Evolutionary conservation across 768 basidiomycete species (phyloP), one percentile per base, ranked within the genome.

Genomic region (Mycena indigotica): DNA sequence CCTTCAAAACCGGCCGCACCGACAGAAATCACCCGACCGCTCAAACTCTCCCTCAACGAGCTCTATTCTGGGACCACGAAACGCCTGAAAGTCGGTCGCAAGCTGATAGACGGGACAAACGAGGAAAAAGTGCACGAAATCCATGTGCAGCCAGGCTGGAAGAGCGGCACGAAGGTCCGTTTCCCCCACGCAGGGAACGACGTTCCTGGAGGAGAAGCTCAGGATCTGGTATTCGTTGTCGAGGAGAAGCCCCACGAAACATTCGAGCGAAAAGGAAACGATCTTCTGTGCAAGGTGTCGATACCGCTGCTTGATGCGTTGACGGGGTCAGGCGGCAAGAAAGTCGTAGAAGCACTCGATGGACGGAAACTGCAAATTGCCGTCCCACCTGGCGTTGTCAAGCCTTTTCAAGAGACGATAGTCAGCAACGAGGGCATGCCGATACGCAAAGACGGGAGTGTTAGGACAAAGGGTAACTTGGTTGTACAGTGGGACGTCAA

Each of bases 171-270:
- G 17, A 97, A 96, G 75, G 83, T 98, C 57, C 86, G 92, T 39
- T 98, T 95, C 73, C 84, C 91, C 0, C 83, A 84, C 21, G 88
- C 92, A 10, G 93, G 93, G 2, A 95, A 98, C 71, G 93, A 95
- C 66, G 79, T 81, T 51, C 68, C 75, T 13, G 70, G 60, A 29
- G 88, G 89, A 12, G 88, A 88, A 45, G 70, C 89, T 15, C 93
- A 95, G 67, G 93, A 95, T 70, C 81, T 99, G n/a, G 95, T 95
- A 28, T 98, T 99, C 69, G 85, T 96, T 46, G 85, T 97, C n/a
- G 95, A 97, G 72, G 94, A 98, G 74, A 98, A 96, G 73, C 87
- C 88, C 8, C 92, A 98, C 71, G 72, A 80, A 0, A 70, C 78
- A 17, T 97, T 92, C 73, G 81, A 76, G 57, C 82, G 95, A 23